Evolutionary conservation across 2,329 filamentous ascomycete genomes (phyloP), one percentile per base, ranked within the genome.

Genomic region (Diplodia intermedia): DNA sequence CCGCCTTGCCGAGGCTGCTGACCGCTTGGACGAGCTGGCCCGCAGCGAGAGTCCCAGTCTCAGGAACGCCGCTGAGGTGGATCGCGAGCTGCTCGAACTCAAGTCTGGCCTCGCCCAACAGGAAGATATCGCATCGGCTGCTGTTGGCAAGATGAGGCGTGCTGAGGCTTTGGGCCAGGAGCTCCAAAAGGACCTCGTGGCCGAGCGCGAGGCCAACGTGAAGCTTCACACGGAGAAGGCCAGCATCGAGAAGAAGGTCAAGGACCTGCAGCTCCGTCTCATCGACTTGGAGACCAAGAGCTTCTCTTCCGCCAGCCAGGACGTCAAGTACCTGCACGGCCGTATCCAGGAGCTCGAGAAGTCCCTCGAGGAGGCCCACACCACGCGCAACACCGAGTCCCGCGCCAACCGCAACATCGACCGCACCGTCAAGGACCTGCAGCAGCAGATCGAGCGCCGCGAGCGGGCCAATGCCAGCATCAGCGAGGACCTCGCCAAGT

Each of bases 261-360:
- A 94, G 78, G 94, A 99, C 78, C 85, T 94, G 31, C 94, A 98
- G 79, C 87, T 98, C 65, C 89, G 89, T 75, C 88, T 97, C 67
- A 90, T 99, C 65, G 95, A 98, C 77, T 85, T 98, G 9, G 94
- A 99, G 82, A 98, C 95, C 53, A 98, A 98, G 84, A 93, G 94
- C 65, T 98, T 97, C 81, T 95, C 94, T 23, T 96, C 90, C 71
- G 92, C 92, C 29, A 97, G 94, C 78, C 93, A 97, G 75, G 94
- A 98, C 80, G 92, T 98, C 72, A 91, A 95, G 75, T 98, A 97
- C 83, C 81, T 98, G 75, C 92, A 97, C 80, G 94, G 93, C 76
- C 89, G 94, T 62, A 93, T 99, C 72, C 93, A 97, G 82, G 94
- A 98, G 91, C 91, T 99, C 73, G 94, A 99, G 80, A 87, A 88